A percentile compares a stretch with the other conserved stretches of the same genome.
These are phyloP conservation scores for Rubroboletus satanas DNA, from an alignment of 768 basidiomycete genomes.

Conservation along the genomic window DNA sequence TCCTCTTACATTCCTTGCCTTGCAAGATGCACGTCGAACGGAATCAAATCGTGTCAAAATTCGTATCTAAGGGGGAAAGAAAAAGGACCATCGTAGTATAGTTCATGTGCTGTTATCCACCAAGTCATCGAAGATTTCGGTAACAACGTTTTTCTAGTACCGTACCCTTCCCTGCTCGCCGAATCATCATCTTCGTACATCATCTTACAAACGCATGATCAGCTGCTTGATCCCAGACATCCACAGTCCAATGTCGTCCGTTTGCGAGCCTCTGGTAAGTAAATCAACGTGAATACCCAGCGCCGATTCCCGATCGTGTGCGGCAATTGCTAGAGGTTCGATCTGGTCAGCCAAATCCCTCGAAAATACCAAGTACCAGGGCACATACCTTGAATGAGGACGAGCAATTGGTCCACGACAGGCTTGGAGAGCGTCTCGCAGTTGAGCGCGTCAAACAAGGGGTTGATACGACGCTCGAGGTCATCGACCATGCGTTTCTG, in stretches of 20 bases:
- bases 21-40: neutral
- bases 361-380: neutral
- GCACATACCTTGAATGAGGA: slow-evolving; percentile 66
- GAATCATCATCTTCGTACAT: neutral
- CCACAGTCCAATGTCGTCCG: slow-evolving; percentile 81
- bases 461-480: slow-evolving; percentile 79
- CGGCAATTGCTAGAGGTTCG: slow-evolving; percentile 63
- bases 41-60: neutral
- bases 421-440: slow-evolving; percentile 73
- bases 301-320: slow-evolving; percentile 72
- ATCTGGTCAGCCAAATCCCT: neutral
- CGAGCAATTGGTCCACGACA: slow-evolving; percentile 67
- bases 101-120: neutral
- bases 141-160: neutral
- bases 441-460: slow-evolving; percentile 89
- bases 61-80: neutral
- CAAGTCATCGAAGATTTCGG: neutral
- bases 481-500: slow-evolving; percentile 86
- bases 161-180: neutral
- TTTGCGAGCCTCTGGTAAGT: slow-evolving; percentile 72
- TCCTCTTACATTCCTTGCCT: neutral
- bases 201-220: slow-evolving; percentile 58
- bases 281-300: slow-evolving; percentile 83
- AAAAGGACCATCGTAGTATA: neutral
- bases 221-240: slow-evolving; percentile 91